Conservation (phyloP, 768 basidiomycete species). For the Amanita rubescens region DNA sequence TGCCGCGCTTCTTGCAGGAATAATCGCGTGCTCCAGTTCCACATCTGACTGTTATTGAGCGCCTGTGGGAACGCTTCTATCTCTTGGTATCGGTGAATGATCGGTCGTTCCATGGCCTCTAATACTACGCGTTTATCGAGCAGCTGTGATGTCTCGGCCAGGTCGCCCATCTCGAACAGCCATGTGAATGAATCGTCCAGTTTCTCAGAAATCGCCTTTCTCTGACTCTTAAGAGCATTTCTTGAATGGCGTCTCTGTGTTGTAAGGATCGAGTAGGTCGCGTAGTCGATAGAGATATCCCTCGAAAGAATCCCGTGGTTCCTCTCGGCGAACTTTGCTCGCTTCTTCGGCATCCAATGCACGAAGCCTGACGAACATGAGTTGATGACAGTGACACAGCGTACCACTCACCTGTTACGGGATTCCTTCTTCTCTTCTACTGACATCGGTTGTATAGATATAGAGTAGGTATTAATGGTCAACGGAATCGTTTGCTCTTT, state of each 20-base stretch:
- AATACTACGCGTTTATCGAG: slow-evolving; percentile 69
- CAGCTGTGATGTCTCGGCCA: slow-evolving; percentile 70
- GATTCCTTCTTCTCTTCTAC: slow-evolving; percentile 68
- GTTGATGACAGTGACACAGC: not conserved
- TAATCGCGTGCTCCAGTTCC: slow-evolving; percentile 81
- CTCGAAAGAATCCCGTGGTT: slow-evolving; percentile 87
- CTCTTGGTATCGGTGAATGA: slow-evolving; percentile 85
- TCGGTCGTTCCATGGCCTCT: slow-evolving; percentile 73
- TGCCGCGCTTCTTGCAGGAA: slow-evolving; percentile 77
- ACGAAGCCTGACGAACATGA: slow-evolving; percentile 47
- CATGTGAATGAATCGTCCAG: slow-evolving; percentile 73
- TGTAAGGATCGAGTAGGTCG: slow-evolving; percentile 68
- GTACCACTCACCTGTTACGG: slow-evolving; percentile 52
- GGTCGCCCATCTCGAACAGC: slow-evolving; percentile 80
- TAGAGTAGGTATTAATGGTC: slow-evolving; percentile 53
- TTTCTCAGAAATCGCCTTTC: slow-evolving; percentile 49
- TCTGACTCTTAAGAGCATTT: slow-evolving; percentile 77
- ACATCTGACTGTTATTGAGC: slow-evolving; percentile 77
- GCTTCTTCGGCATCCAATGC: slow-evolving; percentile 73
- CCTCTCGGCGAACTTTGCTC: slow-evolving; percentile 72
- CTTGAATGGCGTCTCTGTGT: slow-evolving; percentile 66
- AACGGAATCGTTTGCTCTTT: slow-evolving; percentile 64
- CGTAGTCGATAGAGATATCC: slow-evolving; percentile 88
- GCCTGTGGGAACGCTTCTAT: slow-evolving; percentile 78
- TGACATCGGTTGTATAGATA: slow-evolving; percentile 70